Evolutionary conservation across 495 filamentous ascomycete genomes (phyloP).

Genomic region (Tuber borchii): DNA sequence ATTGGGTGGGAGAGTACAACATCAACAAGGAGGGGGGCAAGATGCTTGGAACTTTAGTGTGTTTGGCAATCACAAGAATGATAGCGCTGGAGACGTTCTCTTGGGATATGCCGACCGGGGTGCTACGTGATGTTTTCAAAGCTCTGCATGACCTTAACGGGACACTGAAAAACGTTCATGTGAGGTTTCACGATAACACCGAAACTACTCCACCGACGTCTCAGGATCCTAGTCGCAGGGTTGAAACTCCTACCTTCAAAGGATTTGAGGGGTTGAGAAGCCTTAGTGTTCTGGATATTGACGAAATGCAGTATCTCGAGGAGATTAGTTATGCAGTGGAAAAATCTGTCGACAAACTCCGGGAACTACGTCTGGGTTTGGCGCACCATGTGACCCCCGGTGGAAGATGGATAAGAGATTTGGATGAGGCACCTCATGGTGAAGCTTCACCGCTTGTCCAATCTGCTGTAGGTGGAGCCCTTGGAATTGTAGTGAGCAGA

Average conservation of each 20-base stretch:
- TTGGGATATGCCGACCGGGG: slow-evolving; percentile 95
- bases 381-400: slow-evolving; percentile 49
- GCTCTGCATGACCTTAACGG: slow-evolving; percentile 54
- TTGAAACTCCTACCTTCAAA: slow-evolving; percentile 82
- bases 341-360: slow-evolving; percentile 59
- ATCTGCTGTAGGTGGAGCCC: slow-evolving; percentile 56
- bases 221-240: slow-evolving; percentile 42
- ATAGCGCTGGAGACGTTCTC: slow-evolving; percentile 80
- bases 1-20: slow-evolving; percentile 81
- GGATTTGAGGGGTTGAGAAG: slow-evolving; percentile 74
- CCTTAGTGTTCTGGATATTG: slow-evolving; percentile 78
- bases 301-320: slow-evolving; percentile 79
- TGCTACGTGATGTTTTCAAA: slow-evolving; percentile 79
- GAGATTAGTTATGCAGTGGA: slow-evolving; percentile 80
- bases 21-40: slow-evolving; percentile 86
- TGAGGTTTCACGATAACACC: slow-evolving; percentile 84
- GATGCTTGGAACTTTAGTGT: slow-evolving; percentile 88
- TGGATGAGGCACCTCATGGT: slow-evolving; percentile 34
- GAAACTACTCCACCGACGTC: slow-evolving; percentile 39
- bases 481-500: slow-evolving; percentile 63
- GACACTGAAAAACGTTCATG: slow-evolving; percentile 72
- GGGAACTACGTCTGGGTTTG: slow-evolving; percentile 75
- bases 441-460: slow-evolving; percentile 43
- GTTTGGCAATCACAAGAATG: slow-evolving; percentile 78
- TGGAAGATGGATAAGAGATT: slow-evolving; percentile 29